Base-by-base conservation (phyloP, 495 filamentous ascomycete genomes). In the Viridothelium virens region DNA sequence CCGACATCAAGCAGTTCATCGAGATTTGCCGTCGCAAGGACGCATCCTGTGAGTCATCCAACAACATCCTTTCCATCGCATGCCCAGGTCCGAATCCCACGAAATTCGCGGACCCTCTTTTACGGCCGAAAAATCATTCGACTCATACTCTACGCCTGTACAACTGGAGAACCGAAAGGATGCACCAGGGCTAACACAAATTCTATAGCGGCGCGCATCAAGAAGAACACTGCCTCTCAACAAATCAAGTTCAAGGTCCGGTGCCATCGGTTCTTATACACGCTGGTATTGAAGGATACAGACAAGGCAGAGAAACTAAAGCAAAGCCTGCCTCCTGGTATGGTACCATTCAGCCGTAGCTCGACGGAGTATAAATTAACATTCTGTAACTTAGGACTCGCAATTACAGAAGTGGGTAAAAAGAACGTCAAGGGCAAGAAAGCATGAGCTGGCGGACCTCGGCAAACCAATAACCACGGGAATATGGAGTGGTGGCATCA, bases 221-320 rank as follows among this genome's bases (percentile, higher is more conserved):
- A 97, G 90, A 91, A 93, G 85, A 93, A 88, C 85, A 88, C 85
- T 77, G 41, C 34, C 10, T 47, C 56, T 3, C 83, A 87, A 78
- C 88, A 92, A 83, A 92, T 91, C 86, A 99, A 99, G 87, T 97
- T 99, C 90, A 99, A 99, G 89, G 95, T 99, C 86, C 91, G 94
- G 78, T 97, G 94, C 85, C 82, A 89, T 74, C 85, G 89, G 73
- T 88, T 91, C 83, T 82, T 97, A 72, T 99, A 99, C 88, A 96
- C 95, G 72, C 87, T 97, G 69, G 89, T 94, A 77, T 87, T 99
- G 74, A 96, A 96, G 85, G 78, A 98, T 81, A 84, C 87, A 74
- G 94, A 97, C 73, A 97, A 97, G 90, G 94, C 93, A 78, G 94
- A 97, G 84, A 99, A 99, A 89, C 87, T 99, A 70, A 97, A 97